These are phyloP conservation scores for Citrullus mucosospermus DNA, from an alignment of 306 rosid species.

Conservation along the genomic window DNA sequence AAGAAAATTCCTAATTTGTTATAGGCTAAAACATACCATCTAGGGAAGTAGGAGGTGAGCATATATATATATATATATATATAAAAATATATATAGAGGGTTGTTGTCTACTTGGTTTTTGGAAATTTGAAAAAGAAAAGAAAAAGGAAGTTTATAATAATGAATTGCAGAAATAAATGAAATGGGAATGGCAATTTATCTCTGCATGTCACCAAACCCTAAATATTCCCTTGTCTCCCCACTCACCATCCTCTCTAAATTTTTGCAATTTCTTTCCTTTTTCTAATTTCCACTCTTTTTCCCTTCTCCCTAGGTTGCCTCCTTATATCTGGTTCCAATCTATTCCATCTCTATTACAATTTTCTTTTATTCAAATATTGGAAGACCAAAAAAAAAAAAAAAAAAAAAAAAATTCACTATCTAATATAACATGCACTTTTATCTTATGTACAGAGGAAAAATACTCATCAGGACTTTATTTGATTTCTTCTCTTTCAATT, in stretches of 20 bases:
- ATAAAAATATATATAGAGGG: too few relatives aligned
- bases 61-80: too few relatives aligned
- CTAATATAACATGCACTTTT: neutral
- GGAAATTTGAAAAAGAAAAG: neutral
- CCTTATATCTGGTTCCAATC: neutral
- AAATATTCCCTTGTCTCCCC: constrained; percentile 59
- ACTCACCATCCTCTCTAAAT: constrained; percentile 38
- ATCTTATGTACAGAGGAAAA: neutral
- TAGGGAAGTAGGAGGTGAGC: too few relatives aligned
- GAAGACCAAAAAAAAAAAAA: too few relatives aligned
- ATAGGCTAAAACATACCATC: too few relatives aligned
- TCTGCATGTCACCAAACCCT: constrained; percentile 55
- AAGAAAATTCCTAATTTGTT: too few relatives aligned
- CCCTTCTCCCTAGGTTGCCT: neutral
- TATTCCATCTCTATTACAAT: neutral
- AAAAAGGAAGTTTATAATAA: neutral
- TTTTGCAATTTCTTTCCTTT: neutral
- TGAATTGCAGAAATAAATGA: constrained; percentile 11
- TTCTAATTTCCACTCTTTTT: neutral
- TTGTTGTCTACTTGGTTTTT: neutral
- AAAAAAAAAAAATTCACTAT: too few relatives aligned
- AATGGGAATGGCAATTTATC: neutral
- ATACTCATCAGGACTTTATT: too few relatives aligned
- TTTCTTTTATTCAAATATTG: neutral
- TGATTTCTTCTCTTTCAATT: neutral